Conservation (phyloP, 768 basidiomycete genomes). For the Cyathus striatus region DNA sequence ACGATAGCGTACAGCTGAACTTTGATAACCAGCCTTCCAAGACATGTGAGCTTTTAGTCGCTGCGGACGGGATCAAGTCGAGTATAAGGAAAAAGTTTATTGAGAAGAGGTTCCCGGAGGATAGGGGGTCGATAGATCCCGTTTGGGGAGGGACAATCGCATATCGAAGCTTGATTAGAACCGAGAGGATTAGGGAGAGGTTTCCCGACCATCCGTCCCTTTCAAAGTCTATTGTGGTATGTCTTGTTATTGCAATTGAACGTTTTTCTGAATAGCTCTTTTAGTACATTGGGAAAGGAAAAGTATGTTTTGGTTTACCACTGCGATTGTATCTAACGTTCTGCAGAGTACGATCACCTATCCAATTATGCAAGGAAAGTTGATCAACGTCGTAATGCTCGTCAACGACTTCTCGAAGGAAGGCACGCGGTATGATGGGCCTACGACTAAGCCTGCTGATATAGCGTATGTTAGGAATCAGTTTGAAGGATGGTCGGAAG, state of each 20-base stretch:
- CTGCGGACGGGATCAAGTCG: not conserved
- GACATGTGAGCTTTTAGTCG: not conserved
- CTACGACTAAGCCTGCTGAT: not conserved
- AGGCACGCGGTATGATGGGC: not conserved
- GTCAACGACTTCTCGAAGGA: not conserved
- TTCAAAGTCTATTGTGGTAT: not conserved
- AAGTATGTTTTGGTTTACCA: not conserved
- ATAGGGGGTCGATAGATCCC: not conserved
- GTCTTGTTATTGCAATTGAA: not conserved
- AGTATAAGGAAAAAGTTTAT: not conserved
- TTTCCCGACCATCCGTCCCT: not conserved
- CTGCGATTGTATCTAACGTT: not conserved
- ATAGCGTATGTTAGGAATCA: not conserved
- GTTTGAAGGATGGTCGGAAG: not conserved
- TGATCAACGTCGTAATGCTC: not conserved
- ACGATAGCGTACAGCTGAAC: not conserved
- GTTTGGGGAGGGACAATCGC: not conserved
- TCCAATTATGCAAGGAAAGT: not conserved
- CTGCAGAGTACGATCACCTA: not conserved
- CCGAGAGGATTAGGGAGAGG: not conserved
- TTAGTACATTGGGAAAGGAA: not conserved
- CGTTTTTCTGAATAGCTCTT: not conserved
- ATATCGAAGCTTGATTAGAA: not conserved
- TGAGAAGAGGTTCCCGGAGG: not conserved
- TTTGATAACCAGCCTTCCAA: not conserved